phyloP scores from a whole-genome alignment of 345 rosid species.

The Arabis hirsuta region DNA sequence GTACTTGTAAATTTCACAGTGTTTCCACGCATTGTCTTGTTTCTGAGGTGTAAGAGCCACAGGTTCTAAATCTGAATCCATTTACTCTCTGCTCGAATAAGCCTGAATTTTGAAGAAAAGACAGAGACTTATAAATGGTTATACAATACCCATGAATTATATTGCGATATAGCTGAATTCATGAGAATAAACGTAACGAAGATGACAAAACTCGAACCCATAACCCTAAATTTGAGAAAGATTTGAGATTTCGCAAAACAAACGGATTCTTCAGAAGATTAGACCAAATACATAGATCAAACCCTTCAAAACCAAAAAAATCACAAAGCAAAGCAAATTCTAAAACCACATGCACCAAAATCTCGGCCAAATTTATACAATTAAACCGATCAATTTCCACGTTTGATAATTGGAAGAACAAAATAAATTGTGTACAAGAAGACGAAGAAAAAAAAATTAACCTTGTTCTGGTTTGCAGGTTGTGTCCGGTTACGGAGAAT shows the following conservation, averaged over 20 bases:
- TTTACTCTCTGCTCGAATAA: background rate
- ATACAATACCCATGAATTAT: background rate
- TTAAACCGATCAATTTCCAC: background rate
- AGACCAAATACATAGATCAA: too few relatives aligned
- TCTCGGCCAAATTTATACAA: background rate
- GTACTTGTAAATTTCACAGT: conserved; percentile 73
- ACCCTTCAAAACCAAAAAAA: too few relatives aligned
- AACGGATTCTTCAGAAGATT: too few relatives aligned
- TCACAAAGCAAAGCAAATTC: background rate
- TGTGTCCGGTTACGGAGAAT: conserved; percentile 41
- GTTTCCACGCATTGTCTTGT: conserved; percentile 93
- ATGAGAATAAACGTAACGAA: background rate
- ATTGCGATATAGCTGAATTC: background rate
- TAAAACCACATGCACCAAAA: conserved; percentile 24
- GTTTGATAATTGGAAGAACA: too few relatives aligned
- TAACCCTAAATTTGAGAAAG: conserved; percentile 2
- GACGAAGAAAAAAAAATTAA: conserved; percentile 4
- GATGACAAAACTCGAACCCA: background rate
- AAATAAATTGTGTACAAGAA: background rate
- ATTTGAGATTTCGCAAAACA: background rate
- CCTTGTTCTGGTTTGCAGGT: conserved; percentile 39
- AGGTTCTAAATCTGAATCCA: conserved; percentile 52
- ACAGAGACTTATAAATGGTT: conserved; percentile 13
- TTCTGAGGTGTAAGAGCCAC: conserved; percentile 73
- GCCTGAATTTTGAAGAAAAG: background rate